Evolutionary conservation across 352 stramenopile genomes (phyloP), one percentile per base, ranked within the genome.

Genomic region (Pythium aristosporum): DNA sequence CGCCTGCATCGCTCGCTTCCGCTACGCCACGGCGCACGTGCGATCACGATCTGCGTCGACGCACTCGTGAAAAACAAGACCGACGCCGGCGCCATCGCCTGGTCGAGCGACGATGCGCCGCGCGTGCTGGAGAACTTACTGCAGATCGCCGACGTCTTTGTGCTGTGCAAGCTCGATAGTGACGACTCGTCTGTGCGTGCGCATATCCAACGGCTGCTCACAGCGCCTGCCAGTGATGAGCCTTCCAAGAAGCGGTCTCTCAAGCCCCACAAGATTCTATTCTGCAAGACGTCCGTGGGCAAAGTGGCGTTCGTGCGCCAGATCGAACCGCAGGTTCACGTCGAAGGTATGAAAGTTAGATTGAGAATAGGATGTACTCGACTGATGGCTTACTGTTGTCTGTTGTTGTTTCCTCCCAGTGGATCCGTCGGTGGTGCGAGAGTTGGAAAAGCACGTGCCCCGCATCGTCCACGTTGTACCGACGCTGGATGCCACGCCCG

Each of bases 221-320:
- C 68, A n/a, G n/a, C 52, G 32, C 32, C 58, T 2, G 74, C 68
- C 13, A 66, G 72, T 21, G 70, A 69, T 18, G 73, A 77, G 32
- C 36, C 44, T 15, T 34, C 57, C 18, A 59, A 50, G 1, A 71
- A 73, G 57, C 67, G 60, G 16, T 67, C 69, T 5, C 43, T 95
- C 28, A 74, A 81, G 57, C 36, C 71, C 12, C 85, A 95, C 74
- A 87, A 85, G 51, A 70, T 95, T n/a, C 75, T 95, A 49, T 95
- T 92, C 50, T 93, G 85, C 73, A 86, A 85, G 37, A 91, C 85
- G 12, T 63, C 60, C 25, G 71, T 91, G 53, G 87, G 87, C 59
- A 90, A 92, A 36, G 80, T 93, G 60, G 87, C 87, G 18, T 91
- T 95, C 50, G 85, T 95, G 63, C 85, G 87, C n/a, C 87, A 95